Evolutionary conservation across 2,329 filamentous ascomycete genomes (phyloP), one percentile per base, ranked within the genome.

Genomic region (Akanthomyces dipterigenus): DNA sequence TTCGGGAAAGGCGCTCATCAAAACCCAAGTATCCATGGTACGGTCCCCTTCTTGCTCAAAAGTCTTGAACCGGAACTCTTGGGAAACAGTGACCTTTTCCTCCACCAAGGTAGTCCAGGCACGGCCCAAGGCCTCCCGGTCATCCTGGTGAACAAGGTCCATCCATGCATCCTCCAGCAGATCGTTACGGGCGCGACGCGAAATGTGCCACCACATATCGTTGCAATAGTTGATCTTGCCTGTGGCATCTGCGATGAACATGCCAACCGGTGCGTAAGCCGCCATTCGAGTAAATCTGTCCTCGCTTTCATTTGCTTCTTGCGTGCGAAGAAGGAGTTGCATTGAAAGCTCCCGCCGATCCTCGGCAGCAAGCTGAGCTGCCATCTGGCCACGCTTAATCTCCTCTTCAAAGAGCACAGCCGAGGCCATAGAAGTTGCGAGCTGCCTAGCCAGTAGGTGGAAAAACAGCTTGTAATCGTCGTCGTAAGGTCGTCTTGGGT

Each of bases 381-480:
- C 90, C 66, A 80, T 82, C 71, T 91, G 87, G 1, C 89, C 88
- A 63, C 89, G 82, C 62, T 83, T 83, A 65, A 93, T 92, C 70
- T 95, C 90, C 66, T 93, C 90, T 70, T 93, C 90, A 62, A 93
- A 93, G 1, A 95, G 74, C 0, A 93, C 88, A 0, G 93, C 90
- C 0, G 89, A 93, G 1, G 90, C 90, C 71, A 93, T 81, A 0
- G 89, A 91, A 0, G 90, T 93, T 9, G 88, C 89, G 9, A 93
- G 77, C 70, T 93, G 90, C 24, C 89, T 82, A 51, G 86, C 88
- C 5, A 93, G 75, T 1, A 93, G 79, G 66, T 89, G 86, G 42
- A 93, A 80, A 67, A 93, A 95, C 0, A 93, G 78, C 64, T 85
- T 84, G 68, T 93, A 95, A 65, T 93, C 90, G 42, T 89, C 86